phyloP scores from a whole-genome alignment of 495 filamentous ascomycete genomes.

The Beverwykella pulmonaria region DNA sequence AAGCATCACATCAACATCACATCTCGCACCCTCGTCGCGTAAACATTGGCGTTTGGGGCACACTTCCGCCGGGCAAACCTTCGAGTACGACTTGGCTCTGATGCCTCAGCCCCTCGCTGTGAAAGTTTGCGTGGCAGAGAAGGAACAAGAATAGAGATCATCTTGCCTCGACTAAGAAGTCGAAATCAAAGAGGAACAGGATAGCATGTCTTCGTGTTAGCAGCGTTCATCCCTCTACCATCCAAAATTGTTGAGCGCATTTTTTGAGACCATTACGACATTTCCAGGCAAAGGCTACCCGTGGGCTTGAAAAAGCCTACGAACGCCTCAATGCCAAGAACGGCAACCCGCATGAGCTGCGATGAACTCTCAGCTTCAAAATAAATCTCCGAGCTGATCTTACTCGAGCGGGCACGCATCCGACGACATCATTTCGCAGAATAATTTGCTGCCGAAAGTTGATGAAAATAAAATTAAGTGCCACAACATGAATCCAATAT shows the following conservation, averaged over 20 bases:
- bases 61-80: neutral
- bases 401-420: no score
- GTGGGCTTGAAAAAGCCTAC: neutral
- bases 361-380: slow-evolving; percentile 21
- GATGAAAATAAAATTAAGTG: no score
- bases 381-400: slow-evolving; percentile 9
- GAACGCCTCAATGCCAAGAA: neutral
- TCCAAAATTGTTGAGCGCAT: slow-evolving; percentile 6
- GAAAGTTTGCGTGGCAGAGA: neutral
- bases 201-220: neutral
- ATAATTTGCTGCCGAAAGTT: no score
- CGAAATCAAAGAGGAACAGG: no score
- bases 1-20: slow-evolving; percentile 12
- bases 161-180: no score
- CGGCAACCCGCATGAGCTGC: neutral
- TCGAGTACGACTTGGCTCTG: neutral
- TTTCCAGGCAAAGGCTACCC: no score
- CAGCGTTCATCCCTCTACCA: slow-evolving; percentile 2
- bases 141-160: neutral
- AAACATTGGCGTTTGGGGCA: neutral
- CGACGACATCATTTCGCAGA: neutral
- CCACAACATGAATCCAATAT: no score
- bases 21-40: neutral
- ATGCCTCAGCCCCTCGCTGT: neutral
- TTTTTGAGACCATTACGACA: neutral